A percentile compares a stretch with the other conserved stretches of the same genome.
Conservation (phyloP, 139 green algal species). For the Closterium sp. region DNA sequence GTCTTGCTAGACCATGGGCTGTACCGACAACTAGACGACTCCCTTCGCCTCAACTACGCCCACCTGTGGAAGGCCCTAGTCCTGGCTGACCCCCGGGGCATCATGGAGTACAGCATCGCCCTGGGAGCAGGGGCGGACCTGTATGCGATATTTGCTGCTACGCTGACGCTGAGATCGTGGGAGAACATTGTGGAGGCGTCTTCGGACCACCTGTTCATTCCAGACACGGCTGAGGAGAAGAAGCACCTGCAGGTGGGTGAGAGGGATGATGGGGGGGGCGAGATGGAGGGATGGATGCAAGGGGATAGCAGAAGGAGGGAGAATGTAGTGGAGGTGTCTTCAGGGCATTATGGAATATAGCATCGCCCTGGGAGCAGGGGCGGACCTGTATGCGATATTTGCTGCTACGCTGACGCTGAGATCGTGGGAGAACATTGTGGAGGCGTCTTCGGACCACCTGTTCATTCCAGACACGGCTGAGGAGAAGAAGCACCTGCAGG, state of each 20-base stretch:
- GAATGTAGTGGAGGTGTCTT: no score
- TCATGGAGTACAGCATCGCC: conserved; percentile 62
- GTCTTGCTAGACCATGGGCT: conserved; percentile 88
- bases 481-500: conserved; percentile 37
- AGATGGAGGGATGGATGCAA: no score
- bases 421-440: conserved; percentile 76
- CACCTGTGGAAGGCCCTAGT: conserved; percentile 76
- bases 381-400: conserved; percentile 74
- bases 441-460: conserved; percentile 61
- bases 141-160: conserved; percentile 77
- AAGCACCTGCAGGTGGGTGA: conserved; percentile 39
- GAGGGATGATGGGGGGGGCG: neutral
- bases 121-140: conserved; percentile 80
- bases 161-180: conserved; percentile 87
- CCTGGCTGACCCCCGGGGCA: conserved; percentile 73
- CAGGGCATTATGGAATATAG: conserved; percentile 69
- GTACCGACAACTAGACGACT: conserved; percentile 69
- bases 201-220: conserved; percentile 63
- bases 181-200: conserved; percentile 62
- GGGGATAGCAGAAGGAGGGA: no score
- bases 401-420: conserved; percentile 83
- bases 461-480: conserved; percentile 44
- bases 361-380: conserved; percentile 77
- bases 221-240: conserved; percentile 40
- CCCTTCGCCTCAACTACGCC: conserved; percentile 3